Evolutionary conservation across 2,329 filamentous ascomycete species (phyloP), one percentile per base, ranked within the genome.

Genomic region (Stemphylium vesicarium): DNA sequence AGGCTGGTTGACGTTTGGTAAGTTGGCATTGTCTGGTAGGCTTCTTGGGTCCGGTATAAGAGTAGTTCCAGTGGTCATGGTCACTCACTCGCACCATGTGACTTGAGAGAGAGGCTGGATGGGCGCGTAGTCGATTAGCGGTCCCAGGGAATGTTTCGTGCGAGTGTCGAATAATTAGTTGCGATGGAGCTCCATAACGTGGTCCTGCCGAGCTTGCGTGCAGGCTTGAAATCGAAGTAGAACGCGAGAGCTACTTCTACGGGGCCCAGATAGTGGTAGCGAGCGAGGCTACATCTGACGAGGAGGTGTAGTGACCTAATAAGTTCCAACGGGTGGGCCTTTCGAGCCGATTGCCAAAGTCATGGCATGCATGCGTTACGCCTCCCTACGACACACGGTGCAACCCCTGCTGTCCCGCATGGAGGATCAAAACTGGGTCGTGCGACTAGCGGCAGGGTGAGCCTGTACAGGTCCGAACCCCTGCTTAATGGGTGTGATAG

Each of bases 1-100:
- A 1, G 68, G 65, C 24, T 63, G 60, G 20, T 75, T 75, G 24
- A 65, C 37, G 4, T 65, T 48, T 8, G 72, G 71, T 7, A 72
- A 37, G 42, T 73, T 47, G 16, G 68, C 62, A 52, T 72, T 71
- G 29, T 68, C 62, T 2, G 70, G 67, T 46, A 66, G 59, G n/a
- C 46, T 33, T 20, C 35, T 56, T 16, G 62, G 62, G 35, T 63
- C 47, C 8, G 29, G 45, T 20, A 39, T 31, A 2, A 37, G 11
- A 26, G 12, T 10, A 20, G 4, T 16, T 22, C 29, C 24, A 13
- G 12, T 24, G 18, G n/a, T 43, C 57, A 57, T 59, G 37, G 29
- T 47, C 29, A 43, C 48, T 40, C 24, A 18, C 8, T 46, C 12
- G 26, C 38, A 13, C 29, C 13, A 16, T 15, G 10, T 15, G 31